Base-by-base conservation (phyloP, 1,284 basidiomycete genomes). In the Ganoderma meredithae region DNA sequence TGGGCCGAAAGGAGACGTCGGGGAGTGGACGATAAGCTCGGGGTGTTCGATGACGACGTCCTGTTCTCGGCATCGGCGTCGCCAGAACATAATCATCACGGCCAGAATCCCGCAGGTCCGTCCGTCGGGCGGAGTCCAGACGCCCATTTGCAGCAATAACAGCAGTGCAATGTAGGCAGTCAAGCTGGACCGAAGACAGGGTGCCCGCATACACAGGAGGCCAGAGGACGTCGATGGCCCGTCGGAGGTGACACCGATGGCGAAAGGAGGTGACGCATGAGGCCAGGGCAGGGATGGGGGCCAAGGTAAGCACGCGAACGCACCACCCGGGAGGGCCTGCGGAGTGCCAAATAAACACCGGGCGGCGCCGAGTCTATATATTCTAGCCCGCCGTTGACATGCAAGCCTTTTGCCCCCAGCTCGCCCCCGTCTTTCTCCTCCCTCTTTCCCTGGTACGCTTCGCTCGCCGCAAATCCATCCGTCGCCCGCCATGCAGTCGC, bases 401-500 rank as follows among this genome's bases (percentile, higher is more conserved):
- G 63, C 68, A 65, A 36, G 63, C 67, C 7, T 41, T 27, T 69
- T 60, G 56, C 49, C 65, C 68, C 47, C 47, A 49, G 22, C 47
- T 49, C 47, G 47, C 47, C 47, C 67, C 71, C 71, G 66, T 70
- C 71, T 59, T n/a, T 41, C 22, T 25, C 36, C 22, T 40, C 71
- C 69, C 69, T 64, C 67, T 49, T 36, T 43, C 25, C 68, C 73
- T 66, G 71, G 73, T 72, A 67, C 71, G 68, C 67, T 44, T 36
- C 63, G 67, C 65, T 71, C 73, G 68, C 68, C 70, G 68, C 64
- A 27, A 22, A 62, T 47, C 63, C 71, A 19, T 66, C 63, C 71
- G 68, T 65, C 58, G 60, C 53, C 62, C 67, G 66, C 72, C 65
- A 76, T 76, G 75, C 74, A 75, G 73, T 71, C 72, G 60, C 47